Base-by-base conservation (phyloP, 208 protist genomes). In the Trypanosoma congolense region DNA sequence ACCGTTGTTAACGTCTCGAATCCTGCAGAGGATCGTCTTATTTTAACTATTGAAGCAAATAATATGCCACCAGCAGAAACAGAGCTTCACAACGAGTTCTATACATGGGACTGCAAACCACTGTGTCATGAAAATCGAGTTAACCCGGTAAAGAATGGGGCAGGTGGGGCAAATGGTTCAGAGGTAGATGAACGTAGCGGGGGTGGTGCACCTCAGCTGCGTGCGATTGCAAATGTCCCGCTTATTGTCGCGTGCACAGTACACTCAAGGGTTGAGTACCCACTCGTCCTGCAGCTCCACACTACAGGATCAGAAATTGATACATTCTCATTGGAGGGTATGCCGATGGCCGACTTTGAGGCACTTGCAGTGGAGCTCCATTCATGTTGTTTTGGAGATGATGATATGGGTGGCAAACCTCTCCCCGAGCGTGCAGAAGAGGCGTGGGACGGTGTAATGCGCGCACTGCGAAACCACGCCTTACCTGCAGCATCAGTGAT, bases 11-110 rank as follows among this genome's bases (percentile, higher is more conserved):
- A 93, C 43, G 63, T 65, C 0, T 87, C 70, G 0, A 89, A 89
- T 52, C 75, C 80, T 8, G 66, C 65, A 14, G 87, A 84, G 28
- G 87, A 93, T 31, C 54, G 68, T 6, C 70, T 87, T 30, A 85
- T 93, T 46, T 66, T 93, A 35, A 93, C 85, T 33, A 89, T 93
- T 30, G 82, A 93, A 52, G 73, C 87, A 8, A 93, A 93, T 72
- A 93, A 93, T 55, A 86, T 90, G 78, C 72, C 83, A 2, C 87
- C 80, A 2, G 54, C 78, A 1, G 87, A 93, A 42, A 73, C 83
- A 9, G 90, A 89, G 46, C 36, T 89, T 33, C 87, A 93, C 45
- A 77, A 93, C 61, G 80, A 84, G 56, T 57, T 93, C 21, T 93
- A 93, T 54, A 73, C 78, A 1, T 93, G 87, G 75, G 75, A 83